Conservation (phyloP, 2,329 filamentous ascomycete genomes). For the Fusarium pseudocircinatum region DNA sequence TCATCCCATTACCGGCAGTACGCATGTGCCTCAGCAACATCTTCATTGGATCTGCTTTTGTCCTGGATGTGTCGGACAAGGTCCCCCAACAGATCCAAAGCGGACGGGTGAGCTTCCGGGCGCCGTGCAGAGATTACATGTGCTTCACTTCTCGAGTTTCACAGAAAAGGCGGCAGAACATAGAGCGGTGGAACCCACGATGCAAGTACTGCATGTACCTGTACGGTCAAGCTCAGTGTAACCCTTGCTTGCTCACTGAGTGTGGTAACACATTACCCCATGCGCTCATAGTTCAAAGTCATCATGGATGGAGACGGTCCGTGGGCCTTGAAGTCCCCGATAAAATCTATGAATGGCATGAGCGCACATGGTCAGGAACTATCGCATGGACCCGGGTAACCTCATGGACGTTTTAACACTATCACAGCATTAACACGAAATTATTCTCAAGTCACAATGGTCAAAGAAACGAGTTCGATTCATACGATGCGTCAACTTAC, state of each 20-base stretch:
- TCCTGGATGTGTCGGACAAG: slow-evolving; percentile 15
- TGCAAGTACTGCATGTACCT: slow-evolving; percentile 18
- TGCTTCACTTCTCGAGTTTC: slow-evolving; percentile 14
- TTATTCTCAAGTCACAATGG: not conserved
- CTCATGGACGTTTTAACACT: not conserved
- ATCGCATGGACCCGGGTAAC: not conserved
- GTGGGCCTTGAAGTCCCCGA: not conserved
- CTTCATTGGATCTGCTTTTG: slow-evolving; percentile 25
- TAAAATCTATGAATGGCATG: slow-evolving; percentile 12
- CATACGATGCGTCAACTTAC: not conserved
- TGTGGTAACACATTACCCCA: slow-evolving; percentile 11
- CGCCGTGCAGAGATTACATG: slow-evolving; percentile 19
- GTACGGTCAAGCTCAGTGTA: not conserved
- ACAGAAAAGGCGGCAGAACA: slow-evolving; percentile 11
- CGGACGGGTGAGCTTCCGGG: slow-evolving; percentile 22
- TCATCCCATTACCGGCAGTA: slow-evolving; percentile 35
- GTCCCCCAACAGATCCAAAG: slow-evolving; percentile 10
- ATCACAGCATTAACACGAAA: not conserved
- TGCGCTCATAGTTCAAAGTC: not conserved
- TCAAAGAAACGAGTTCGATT: not conserved
- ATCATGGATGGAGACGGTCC: slow-evolving; percentile 12
- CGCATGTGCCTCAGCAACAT: slow-evolving; percentile 22
- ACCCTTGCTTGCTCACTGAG: not conserved
- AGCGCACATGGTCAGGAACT: slow-evolving; percentile 10
- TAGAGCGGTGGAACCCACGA: slow-evolving; percentile 34